These are phyloP conservation scores for Lodderomyces pseudojiufengensis DNA, from an alignment of 1,139 yeast species.

Conservation along the genomic window DNA sequence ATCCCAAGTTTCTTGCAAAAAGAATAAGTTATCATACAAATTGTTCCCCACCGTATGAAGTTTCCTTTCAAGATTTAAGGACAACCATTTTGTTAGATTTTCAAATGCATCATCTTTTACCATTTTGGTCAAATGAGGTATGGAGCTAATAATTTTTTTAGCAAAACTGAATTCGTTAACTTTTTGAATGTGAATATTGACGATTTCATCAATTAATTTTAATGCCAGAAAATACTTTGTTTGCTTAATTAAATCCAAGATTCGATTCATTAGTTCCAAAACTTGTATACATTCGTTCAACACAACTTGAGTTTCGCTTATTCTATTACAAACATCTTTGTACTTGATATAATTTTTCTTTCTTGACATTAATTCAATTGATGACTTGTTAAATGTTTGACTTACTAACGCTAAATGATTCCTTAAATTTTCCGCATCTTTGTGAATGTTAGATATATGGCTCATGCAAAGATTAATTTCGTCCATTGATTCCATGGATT, in stretches of 20 bases:
- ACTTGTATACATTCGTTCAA: conserved; percentile 74
- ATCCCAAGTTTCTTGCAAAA: conserved; percentile 59
- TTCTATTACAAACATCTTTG: conserved; percentile 57
- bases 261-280: conserved; percentile 79
- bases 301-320: conserved; percentile 59
- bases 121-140: conserved; percentile 72
- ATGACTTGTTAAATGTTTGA: conserved; percentile 56
- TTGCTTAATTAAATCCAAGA: conserved; percentile 73
- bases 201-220: conserved; percentile 73
- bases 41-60: conserved; percentile 57
- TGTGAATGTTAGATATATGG: conserved; percentile 54
- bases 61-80: conserved; percentile 59
- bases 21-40: conserved; percentile 52
- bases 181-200: conserved; percentile 62
- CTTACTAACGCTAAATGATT: conserved; percentile 50
- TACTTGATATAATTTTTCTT: conserved; percentile 53
- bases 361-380: conserved; percentile 56
- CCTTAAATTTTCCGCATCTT: conserved; percentile 52
- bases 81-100: conserved; percentile 68
- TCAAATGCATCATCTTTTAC: conserved; percentile 78
- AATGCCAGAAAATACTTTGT: conserved; percentile 83
- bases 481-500: conserved; percentile 61
- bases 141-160: conserved; percentile 63
- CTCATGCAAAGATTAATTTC: conserved; percentile 52
- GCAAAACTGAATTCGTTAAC: conserved; percentile 77